Conservation (phyloP, 2,329 filamentous ascomycete species). For the Talaromyces sp. region DNA sequence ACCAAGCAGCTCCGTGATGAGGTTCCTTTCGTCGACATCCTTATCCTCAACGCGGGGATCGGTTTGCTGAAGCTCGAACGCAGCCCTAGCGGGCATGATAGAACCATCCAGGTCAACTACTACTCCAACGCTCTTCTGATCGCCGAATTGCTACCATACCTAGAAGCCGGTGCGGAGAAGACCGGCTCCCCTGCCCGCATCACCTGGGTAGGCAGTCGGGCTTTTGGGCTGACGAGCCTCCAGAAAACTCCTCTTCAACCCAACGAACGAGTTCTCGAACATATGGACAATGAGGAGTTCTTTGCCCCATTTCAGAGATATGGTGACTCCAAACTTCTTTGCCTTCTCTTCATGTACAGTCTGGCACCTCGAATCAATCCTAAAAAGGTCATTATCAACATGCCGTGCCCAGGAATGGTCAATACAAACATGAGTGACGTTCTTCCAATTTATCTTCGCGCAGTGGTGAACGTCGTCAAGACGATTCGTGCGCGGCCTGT, state of each 20-base stretch:
- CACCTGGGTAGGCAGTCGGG: slow-evolving; percentile 22
- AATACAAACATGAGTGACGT: slow-evolving; percentile 19
- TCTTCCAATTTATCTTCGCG: slow-evolving; percentile 17
- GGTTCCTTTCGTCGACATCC: slow-evolving; percentile 19
- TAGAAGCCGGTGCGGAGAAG: slow-evolving; percentile 19
- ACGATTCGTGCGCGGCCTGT: slow-evolving; percentile 16
- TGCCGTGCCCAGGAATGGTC: slow-evolving; percentile 25
- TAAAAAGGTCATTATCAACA: slow-evolving; percentile 23
- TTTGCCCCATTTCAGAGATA: slow-evolving; percentile 14
- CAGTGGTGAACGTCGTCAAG: slow-evolving; percentile 15
- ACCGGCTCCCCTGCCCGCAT: slow-evolving; percentile 15
- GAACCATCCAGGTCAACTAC: slow-evolving; percentile 34
- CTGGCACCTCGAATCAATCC: slow-evolving; percentile 19
- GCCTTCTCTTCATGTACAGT: slow-evolving; percentile 22
- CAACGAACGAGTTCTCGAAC: slow-evolving; percentile 9
- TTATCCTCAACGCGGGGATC: slow-evolving; percentile 25
- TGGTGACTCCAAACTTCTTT: slow-evolving; percentile 21
- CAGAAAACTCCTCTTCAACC: slow-evolving; percentile 6
- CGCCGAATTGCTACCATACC: slow-evolving; percentile 25
- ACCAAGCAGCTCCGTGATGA: slow-evolving; percentile 16
- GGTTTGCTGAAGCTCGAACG: slow-evolving; percentile 17
- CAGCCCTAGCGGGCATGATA: slow-evolving; percentile 32
- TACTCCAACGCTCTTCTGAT: slow-evolving; percentile 24
- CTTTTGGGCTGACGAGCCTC: slow-evolving; percentile 12
- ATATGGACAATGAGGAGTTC: slow-evolving; percentile 16